Evolutionary conservation across 2,329 filamentous ascomycete genomes (phyloP).

Genomic region (Dendrostoma leiphaemia): DNA sequence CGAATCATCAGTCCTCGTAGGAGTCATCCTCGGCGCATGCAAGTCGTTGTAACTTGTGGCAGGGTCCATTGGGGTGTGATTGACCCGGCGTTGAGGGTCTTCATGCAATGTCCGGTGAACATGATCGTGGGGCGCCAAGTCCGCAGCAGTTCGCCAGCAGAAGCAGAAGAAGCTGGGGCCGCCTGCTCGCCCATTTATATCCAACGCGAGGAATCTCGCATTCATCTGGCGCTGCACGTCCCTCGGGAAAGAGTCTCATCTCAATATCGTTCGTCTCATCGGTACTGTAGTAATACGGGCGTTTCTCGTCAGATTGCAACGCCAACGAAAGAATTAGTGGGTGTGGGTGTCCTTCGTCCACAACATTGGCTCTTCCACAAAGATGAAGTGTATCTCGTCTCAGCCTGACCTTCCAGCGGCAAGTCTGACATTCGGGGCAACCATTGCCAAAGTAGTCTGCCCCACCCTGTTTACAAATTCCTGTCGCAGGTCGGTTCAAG

Average conservation of each 20-base stretch:
- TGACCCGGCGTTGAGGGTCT: not conserved
- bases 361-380: not conserved
- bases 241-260: not conserved
- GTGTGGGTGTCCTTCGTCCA: not conserved
- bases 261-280: not conserved
- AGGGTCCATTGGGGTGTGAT: too few species aligned
- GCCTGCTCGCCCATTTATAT: not conserved
- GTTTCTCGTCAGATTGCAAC: not conserved
- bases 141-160: not conserved
- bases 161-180: not conserved
- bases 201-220: not conserved
- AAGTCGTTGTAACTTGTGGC: too few species aligned
- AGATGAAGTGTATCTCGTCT: slow-evolving; percentile 12
- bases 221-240: not conserved
- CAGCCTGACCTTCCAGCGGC: not conserved
- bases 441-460: not conserved
- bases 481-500: not conserved
- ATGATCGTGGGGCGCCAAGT: slow-evolving; percentile 10
- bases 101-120: slow-evolving; percentile 9
- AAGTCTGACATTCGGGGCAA: not conserved
- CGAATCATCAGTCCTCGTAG: not conserved
- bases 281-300: not conserved
- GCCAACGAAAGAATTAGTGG: not conserved
- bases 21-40: too few species aligned
- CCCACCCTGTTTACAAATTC: not conserved